Base-by-base conservation (phyloP, 2,329 filamentous ascomycete species). In the Zymoseptoria pseudotritici region DNA sequence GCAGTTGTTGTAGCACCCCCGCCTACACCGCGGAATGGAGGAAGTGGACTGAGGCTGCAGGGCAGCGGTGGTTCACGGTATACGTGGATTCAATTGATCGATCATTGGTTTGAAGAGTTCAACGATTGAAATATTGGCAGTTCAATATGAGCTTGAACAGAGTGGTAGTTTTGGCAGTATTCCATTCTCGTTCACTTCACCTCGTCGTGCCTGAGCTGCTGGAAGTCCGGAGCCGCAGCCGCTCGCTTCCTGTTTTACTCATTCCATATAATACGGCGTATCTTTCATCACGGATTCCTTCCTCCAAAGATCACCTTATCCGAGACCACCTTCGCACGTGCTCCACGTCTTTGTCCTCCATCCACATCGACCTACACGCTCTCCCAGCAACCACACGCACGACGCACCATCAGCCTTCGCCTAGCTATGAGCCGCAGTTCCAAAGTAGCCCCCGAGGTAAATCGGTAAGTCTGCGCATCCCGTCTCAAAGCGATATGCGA, bases 371-470 rank as follows among this genome's bases (percentile, higher is more conserved):
- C 36, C 36, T 17, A 46, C 36, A 46, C 36, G 5, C 11, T 17
- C 36, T n/a, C 36, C 13, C 36, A 46, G 13, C 36, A n/a, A 4
- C 36, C 36, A 6, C 13, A 46, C 36, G 36, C 36, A 46, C 36
- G 36, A 46, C 36, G 36, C 36, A 46, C 13, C 36, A 46, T 4
- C 36, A 46, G 36, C 17, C 36, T 7, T 46, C 36, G 36, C 36
- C 65, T 56, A 91, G 88, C 86, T 87, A 96, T 96, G 91, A 95
- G 88, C 91, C 89, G 90, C 82, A 87, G 86, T 82, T 88, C 87
- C 81, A 97, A 97, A 86, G 89, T 97, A 84, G 92, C 92, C 82
- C 92, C 94, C 80, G 94, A 99, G 89, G 92, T 97, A 82, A 97
- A 97, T 84, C 89, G 91, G 91, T 95, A 81, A 75, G 88, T 82